These are phyloP conservation scores for Debaryomycetaceae sp. DNA, from an alignment of 1,139 yeast species.

Conservation along the genomic window DNA sequence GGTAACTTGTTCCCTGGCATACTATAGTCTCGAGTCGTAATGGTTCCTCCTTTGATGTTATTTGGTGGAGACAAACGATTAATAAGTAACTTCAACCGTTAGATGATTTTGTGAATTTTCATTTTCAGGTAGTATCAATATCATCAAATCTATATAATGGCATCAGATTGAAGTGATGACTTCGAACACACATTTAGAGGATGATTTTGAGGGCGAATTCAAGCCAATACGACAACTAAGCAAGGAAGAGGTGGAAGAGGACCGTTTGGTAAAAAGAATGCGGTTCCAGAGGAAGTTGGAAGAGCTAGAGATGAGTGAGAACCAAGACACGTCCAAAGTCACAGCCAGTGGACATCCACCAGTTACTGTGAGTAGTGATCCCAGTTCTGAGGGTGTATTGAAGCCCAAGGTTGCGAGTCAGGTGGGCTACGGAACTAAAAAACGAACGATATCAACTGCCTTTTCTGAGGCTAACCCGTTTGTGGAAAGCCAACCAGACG, in stretches of 20 bases:
- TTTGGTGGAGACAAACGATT: too few relatives aligned
- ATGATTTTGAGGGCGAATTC: slow-evolving; percentile 31
- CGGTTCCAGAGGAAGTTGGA: slow-evolving; percentile 8
- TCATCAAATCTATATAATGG: too few relatives aligned
- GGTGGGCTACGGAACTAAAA: not conserved
- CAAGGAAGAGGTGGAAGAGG: slow-evolving; percentile 16
- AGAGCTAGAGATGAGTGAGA: slow-evolving; percentile 2
- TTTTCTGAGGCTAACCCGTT: not conserved
- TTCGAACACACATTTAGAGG: slow-evolving; percentile 5
- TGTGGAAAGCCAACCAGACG: not conserved
- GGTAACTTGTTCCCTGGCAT: slow-evolving; percentile 33
- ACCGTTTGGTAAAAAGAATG: slow-evolving; percentile 15
- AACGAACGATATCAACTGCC: not conserved
- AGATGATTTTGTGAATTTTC: too few relatives aligned
- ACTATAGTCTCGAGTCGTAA: not conserved
- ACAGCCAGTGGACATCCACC: not conserved
- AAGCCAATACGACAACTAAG: slow-evolving; percentile 22
- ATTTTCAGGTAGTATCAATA: too few relatives aligned
- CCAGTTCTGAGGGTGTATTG: not conserved
- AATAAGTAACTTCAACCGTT: too few relatives aligned
- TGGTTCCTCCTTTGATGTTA: not conserved
- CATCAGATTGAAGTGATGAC: not conserved
- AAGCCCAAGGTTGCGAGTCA: not conserved
- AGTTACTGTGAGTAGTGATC: not conserved
- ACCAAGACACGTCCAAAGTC: not conserved